Conservation (phyloP, 768 basidiomycete genomes). For the Phaffia australis region DNA sequence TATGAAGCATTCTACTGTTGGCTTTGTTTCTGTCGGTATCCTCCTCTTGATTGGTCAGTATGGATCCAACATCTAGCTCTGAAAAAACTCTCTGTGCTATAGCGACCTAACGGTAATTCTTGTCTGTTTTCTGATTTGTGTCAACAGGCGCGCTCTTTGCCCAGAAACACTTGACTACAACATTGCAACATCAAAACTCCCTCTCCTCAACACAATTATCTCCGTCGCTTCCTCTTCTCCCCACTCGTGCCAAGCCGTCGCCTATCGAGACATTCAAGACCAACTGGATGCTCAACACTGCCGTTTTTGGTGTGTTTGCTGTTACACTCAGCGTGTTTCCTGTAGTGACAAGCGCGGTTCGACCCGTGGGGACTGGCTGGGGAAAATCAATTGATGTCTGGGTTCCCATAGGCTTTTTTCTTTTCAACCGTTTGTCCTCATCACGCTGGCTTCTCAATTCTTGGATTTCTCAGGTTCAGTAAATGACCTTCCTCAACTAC, state of each 20-base stretch:
- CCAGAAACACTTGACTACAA: neutral
- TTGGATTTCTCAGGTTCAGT: neutral
- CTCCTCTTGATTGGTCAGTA: slow-evolving; percentile 1
- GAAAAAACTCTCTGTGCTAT: too few species aligned
- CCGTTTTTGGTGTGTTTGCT: slow-evolving; percentile 6
- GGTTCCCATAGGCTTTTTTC: slow-evolving; percentile 17
- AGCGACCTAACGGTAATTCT: too few species aligned
- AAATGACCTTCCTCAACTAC: neutral
- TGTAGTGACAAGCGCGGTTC: slow-evolving; percentile 13
- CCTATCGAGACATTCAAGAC: neutral
- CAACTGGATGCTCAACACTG: slow-evolving; percentile 10
- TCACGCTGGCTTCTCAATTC: too few species aligned
- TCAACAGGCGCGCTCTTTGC: neutral
- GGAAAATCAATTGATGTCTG: slow-evolving; percentile 8
- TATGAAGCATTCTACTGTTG: neutral
- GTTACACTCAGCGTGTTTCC: slow-evolving; percentile 20
- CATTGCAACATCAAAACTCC: neutral
- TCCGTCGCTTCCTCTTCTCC: neutral
- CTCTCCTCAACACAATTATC: neutral
- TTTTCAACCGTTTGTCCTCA: slow-evolving; percentile 12
- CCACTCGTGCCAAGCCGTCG: neutral
- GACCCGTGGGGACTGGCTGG: slow-evolving; percentile 4
- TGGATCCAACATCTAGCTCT: too few species aligned
- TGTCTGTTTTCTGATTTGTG: too few species aligned
- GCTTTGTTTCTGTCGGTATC: neutral